These are phyloP conservation scores for Entelexis sorbosivorans DNA, from an alignment of 1,139 yeast species.

Conservation along the genomic window DNA sequence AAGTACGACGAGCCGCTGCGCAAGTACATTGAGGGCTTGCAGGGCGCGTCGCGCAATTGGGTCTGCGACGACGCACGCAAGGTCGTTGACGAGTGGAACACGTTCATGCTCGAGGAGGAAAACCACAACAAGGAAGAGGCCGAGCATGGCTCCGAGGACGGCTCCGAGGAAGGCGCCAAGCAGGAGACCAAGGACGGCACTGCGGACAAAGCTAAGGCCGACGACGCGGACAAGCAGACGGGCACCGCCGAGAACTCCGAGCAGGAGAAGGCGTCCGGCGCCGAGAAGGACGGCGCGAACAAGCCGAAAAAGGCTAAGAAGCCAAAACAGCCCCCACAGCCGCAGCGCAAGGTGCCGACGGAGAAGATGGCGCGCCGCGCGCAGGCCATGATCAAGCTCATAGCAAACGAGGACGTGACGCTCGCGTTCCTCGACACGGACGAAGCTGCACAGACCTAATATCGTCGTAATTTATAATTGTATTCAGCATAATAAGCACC, in stretches of 20 bases:
- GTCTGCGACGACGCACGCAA: slow-evolving; percentile 43
- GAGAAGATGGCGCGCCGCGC: slow-evolving; percentile 29
- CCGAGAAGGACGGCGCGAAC: slow-evolving; percentile 9
- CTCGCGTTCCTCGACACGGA: slow-evolving; percentile 26
- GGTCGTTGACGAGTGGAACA: slow-evolving; percentile 49
- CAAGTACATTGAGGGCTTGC: slow-evolving; percentile 54
- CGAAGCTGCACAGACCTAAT: not conserved
- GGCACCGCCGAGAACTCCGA: not conserved
- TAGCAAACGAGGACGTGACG: slow-evolving; percentile 25
- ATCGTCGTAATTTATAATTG: not conserved
- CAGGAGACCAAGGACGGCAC: not conserved
- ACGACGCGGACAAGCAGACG: not conserved
- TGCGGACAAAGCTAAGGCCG: too few relatives aligned
- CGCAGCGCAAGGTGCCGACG: slow-evolving; percentile 24
- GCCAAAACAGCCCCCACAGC: not conserved
- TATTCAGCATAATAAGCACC: too few relatives aligned
- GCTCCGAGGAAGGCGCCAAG: not conserved
- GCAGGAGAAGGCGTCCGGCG: not conserved
- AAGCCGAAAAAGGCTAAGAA: slow-evolving; percentile 6
- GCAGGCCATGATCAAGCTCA: slow-evolving; percentile 23
- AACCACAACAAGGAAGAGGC: slow-evolving; percentile 12
- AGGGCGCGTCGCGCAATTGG: slow-evolving; percentile 61
- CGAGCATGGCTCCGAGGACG: not conserved
- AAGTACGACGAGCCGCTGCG: slow-evolving; percentile 45
- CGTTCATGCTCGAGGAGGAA: slow-evolving; percentile 30